Conservation (phyloP, 2,329 filamentous ascomycete genomes). For the Alternaria ethzedia region DNA sequence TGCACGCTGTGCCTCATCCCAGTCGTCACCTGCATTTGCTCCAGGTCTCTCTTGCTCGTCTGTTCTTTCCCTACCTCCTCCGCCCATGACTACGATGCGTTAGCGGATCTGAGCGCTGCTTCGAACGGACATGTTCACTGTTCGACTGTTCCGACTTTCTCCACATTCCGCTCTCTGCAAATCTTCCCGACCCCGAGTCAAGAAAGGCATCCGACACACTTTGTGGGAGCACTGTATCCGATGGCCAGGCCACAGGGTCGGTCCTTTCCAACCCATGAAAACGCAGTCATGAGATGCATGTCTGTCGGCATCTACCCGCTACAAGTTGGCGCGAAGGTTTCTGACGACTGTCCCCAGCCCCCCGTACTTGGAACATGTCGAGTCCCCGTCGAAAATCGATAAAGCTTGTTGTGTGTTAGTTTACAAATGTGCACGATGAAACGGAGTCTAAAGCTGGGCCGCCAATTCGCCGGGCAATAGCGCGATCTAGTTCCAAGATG, state of each 20-base stretch:
- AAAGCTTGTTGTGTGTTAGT: conserved; percentile 38
- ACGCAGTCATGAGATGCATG: conserved; percentile 5
- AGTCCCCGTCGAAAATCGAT: conserved; percentile 30
- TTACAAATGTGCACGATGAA: conserved; percentile 23
- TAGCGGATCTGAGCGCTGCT: conserved; percentile 17
- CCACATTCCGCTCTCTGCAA: conserved; percentile 4
- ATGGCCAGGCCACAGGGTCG: conserved; percentile 2
- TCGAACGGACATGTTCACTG: conserved; percentile 14
- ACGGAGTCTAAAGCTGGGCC: conserved; percentile 19
- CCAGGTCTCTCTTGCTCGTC: conserved; percentile 18
- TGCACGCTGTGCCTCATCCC: conserved; percentile 11
- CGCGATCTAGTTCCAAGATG: conserved; percentile 10
- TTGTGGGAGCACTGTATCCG: not conserved
- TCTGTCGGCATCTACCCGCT: conserved; percentile 11
- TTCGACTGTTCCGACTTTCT: conserved; percentile 11
- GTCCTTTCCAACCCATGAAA: conserved; percentile 3
- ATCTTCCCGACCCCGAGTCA: conserved; percentile 7
- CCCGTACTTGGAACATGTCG: conserved; percentile 19
- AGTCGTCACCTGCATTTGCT: conserved; percentile 17
- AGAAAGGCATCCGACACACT: conserved; percentile 1
- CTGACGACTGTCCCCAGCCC: conserved; percentile 19
- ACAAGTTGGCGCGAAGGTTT: conserved; percentile 7
- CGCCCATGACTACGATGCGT: conserved; percentile 11
- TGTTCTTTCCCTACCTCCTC: conserved; percentile 16
- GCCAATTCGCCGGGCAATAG: conserved; percentile 11